Percentiles rank a stretch among this genome's conserved stretches.
These are phyloP conservation scores for Stemphylium vesicarium DNA, from an alignment of 2,329 filamentous ascomycete species.

Conservation along the genomic window DNA sequence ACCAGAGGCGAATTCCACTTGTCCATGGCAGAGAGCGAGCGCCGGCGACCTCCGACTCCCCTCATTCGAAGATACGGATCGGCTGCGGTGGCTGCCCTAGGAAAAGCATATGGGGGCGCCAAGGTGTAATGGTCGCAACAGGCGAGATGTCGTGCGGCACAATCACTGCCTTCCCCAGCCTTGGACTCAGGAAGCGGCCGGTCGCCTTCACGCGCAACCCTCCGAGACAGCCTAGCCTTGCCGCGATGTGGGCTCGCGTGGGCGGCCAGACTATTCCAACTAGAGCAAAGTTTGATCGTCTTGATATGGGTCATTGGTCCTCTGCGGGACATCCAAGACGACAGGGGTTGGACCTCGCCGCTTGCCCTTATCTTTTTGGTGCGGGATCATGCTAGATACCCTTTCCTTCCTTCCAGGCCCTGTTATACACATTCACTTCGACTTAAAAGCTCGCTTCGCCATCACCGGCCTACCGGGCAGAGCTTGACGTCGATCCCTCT, in stretches of 20 bases:
- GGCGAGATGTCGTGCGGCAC: slow-evolving; percentile 7
- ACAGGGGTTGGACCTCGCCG: slow-evolving; percentile 15
- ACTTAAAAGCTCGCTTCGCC: slow-evolving; percentile 20
- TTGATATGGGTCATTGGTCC: slow-evolving; percentile 15
- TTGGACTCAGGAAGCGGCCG: slow-evolving; percentile 9
- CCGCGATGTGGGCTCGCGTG: slow-evolving; percentile 16
- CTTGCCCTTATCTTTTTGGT: slow-evolving; percentile 44
- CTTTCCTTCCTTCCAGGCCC: slow-evolving; percentile 14
- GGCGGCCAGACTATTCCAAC: slow-evolving; percentile 8
- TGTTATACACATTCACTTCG: slow-evolving; percentile 14
- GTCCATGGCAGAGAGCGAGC: background rate
- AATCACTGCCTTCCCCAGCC: slow-evolving; percentile 4
- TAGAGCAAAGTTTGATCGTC: slow-evolving; percentile 11
- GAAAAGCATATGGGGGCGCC: slow-evolving; percentile 10
- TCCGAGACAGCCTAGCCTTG: slow-evolving; percentile 9
- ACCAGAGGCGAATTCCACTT: slow-evolving; percentile 13
- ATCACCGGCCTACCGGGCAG: slow-evolving; percentile 7
- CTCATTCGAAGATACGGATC: background rate
- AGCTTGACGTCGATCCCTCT: slow-evolving; percentile 14
- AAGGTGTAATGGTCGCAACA: slow-evolving; percentile 1
- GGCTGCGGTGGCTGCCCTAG: slow-evolving; percentile 6
- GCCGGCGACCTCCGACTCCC: slow-evolving; percentile 12
- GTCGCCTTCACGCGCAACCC: slow-evolving; percentile 7
- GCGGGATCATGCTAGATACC: slow-evolving; percentile 36
- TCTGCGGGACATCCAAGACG: slow-evolving; percentile 5